Conservation (phyloP, 352 stramenopile species). For the Phytophthora cactorum region DNA sequence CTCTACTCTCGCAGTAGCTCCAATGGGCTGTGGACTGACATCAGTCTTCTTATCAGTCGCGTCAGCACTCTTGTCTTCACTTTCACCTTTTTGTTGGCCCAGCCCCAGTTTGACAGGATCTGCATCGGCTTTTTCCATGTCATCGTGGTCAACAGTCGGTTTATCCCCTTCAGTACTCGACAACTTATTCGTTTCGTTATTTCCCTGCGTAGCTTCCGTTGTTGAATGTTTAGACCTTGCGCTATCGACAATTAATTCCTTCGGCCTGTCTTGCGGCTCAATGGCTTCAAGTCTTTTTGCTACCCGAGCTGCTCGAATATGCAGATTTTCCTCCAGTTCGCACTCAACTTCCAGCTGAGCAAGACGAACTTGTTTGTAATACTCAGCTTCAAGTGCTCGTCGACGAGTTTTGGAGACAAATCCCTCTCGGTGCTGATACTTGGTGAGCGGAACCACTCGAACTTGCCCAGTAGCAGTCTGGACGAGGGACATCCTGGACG, state of each 20-base stretch:
- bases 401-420: slow-evolving; percentile 68
- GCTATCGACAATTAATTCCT: slow-evolving; percentile 9
- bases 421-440: slow-evolving; percentile 35
- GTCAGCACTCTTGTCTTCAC: neutral
- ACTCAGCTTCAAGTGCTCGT: slow-evolving; percentile 62
- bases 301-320: slow-evolving; percentile 59
- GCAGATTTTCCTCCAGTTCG: slow-evolving; percentile 77
- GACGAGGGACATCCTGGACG: neutral
- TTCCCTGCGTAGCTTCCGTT: neutral
- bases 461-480: slow-evolving; percentile 27
- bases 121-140: neutral
- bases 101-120: neutral
- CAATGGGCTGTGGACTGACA: neutral
- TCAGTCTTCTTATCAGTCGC: neutral
- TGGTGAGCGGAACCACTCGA: slow-evolving; percentile 17
- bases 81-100: neutral
- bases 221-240: neutral
- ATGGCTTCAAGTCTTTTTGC: slow-evolving; percentile 31
- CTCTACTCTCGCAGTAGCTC: neutral
- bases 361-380: slow-evolving; percentile 72
- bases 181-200: neutral
- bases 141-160: neutral
- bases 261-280: slow-evolving; percentile 25
- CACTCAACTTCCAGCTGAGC: slow-evolving; percentile 75
- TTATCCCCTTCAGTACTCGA: neutral